Percentiles rank a stretch among this genome's conserved stretches.
phyloP scores from a whole-genome alignment of 306 rosid species.

The Lathyrus oleraceus region DNA sequence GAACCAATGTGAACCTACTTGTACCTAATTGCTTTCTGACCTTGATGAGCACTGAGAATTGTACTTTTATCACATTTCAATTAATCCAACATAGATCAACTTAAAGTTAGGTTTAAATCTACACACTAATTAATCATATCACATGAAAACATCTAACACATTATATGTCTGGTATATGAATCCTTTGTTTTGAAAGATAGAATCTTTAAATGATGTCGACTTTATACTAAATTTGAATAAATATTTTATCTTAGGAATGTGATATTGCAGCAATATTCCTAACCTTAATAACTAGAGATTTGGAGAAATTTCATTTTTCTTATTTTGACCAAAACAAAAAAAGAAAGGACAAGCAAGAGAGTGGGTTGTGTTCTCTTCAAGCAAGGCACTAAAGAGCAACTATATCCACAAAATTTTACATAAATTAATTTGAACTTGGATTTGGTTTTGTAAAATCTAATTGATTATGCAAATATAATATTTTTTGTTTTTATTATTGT shows the following conservation, averaged over 20 bases:
- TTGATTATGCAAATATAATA: too few relatives aligned
- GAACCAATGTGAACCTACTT: too few relatives aligned
- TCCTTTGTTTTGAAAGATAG: not conserved
- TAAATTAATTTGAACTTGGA: too few relatives aligned
- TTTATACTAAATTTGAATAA: slow-evolving; percentile 29
- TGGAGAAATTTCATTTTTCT: slow-evolving; percentile 19
- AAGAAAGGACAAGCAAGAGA: not conserved
- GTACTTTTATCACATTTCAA: too few relatives aligned
- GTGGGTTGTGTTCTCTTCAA: not conserved
- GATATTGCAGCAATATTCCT: slow-evolving; percentile 16
- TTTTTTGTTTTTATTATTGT: too few relatives aligned
- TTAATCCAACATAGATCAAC: too few relatives aligned
- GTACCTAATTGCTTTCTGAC: too few relatives aligned
- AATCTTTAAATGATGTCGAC: slow-evolving; percentile 17
- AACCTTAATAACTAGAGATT: not conserved
- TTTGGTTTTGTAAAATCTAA: too few relatives aligned
- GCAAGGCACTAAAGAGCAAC: not conserved
- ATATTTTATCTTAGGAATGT: slow-evolving; percentile 11
- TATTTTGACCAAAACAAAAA: slow-evolving; percentile 8
- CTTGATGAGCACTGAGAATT: too few relatives aligned
- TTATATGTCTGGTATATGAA: not conserved
- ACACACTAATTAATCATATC: not conserved
- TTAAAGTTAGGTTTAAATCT: not conserved
- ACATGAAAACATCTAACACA: not conserved
- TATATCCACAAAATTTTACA: not conserved